These are phyloP conservation scores for Linanthus parryae DNA, from an alignment of 148 eudicot genomes.

Conservation along the genomic window DNA sequence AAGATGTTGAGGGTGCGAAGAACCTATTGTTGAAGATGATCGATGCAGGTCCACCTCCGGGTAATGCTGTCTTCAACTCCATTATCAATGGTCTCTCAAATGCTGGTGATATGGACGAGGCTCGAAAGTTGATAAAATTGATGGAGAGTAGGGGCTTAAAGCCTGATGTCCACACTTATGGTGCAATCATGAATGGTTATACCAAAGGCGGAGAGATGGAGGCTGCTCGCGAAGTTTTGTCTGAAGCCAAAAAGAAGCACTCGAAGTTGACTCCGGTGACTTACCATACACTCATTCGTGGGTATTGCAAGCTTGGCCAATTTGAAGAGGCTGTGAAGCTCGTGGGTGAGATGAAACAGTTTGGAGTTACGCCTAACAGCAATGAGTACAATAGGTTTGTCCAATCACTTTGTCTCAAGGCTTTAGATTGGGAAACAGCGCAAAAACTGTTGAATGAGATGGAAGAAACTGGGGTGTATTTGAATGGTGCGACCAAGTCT, in stretches of 20 bases:
- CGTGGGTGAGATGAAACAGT: slow-evolving; percentile 59
- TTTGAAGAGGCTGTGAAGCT: slow-evolving; percentile 68
- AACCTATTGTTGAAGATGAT: slow-evolving; percentile 61
- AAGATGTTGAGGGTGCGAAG: slow-evolving; percentile 57
- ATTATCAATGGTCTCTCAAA: slow-evolving; percentile 52
- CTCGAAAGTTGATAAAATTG: slow-evolving; percentile 39
- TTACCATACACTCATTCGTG: slow-evolving; percentile 69
- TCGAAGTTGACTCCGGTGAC: slow-evolving; percentile 53
- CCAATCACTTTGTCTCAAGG: slow-evolving; percentile 81
- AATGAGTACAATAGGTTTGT: slow-evolving; percentile 84
- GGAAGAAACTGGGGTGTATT: slow-evolving; percentile 57
- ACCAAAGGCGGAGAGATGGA: slow-evolving; percentile 67
- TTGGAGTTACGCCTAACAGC: slow-evolving; percentile 59
- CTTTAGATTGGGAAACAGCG: slow-evolving; percentile 79
- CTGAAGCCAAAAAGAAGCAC: slow-evolving; percentile 69
- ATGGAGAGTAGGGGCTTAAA: slow-evolving; percentile 78
- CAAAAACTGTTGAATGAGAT: slow-evolving; percentile 66
- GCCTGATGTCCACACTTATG: slow-evolving; percentile 80
- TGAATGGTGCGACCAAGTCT: slow-evolving; percentile 60
- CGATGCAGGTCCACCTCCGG: slow-evolving; percentile 79
- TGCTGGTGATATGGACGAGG: slow-evolving; percentile 60
- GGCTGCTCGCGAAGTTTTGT: slow-evolving; percentile 58
- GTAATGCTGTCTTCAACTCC: slow-evolving; percentile 56
- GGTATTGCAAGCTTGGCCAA: slow-evolving; percentile 71
- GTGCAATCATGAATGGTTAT: slow-evolving; percentile 77